Evolutionary conservation across 2,329 filamentous ascomycete species (phyloP), one percentile per base, ranked within the genome.

Genomic region (Botrytis pseudocinerea): DNA sequence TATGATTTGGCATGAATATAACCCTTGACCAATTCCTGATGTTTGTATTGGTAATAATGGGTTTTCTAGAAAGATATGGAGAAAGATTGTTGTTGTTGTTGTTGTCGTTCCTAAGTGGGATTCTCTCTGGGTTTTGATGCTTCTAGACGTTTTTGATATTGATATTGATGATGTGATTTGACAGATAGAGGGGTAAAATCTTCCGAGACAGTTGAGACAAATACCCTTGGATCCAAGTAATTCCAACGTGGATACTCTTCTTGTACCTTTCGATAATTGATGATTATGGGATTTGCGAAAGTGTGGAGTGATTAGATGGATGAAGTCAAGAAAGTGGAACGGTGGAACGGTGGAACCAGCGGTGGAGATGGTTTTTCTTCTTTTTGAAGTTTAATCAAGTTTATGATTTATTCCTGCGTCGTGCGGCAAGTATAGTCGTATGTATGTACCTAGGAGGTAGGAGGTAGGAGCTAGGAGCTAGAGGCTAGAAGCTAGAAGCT

Each of bases 1-100:
- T 57, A 48, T 66, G 74, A 72, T 70, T 65, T 75, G 65, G 76
- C 76, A 77, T 75, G 38, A 74, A 75, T 73, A 64, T 44, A 22
- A 46, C 38, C n/a, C 44, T 20, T 25, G 42, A 48, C 16, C 16
- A 54, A 57, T 66, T 54, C 35, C 46, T 28, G 57, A 54, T 25
- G 25, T 35, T 20, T n/a, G 54, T 35, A 46, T 70, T 61, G 54
- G 54, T 61, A n/a, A 61, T 28, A 20, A 60, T 68, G 38, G 38
- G 5, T 16, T 35, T 46, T 61, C 54, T 28, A 61, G 54, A 70
- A 61, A 28, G 22, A 61, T 44, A 70, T 70, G 68, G 68, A 70
- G 51, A 46, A 46, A 32, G 40, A 38, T 32, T 20, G 62, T 28
- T 65, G 40, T 28, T 54, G 40, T 28, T 54, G n/a, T 38, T 40